A percentile compares a stretch with the other conserved stretches of the same genome.
Evolutionary conservation across 2,329 filamentous ascomycete species (phyloP).

Genomic region (Ilyonectria robusta): DNA sequence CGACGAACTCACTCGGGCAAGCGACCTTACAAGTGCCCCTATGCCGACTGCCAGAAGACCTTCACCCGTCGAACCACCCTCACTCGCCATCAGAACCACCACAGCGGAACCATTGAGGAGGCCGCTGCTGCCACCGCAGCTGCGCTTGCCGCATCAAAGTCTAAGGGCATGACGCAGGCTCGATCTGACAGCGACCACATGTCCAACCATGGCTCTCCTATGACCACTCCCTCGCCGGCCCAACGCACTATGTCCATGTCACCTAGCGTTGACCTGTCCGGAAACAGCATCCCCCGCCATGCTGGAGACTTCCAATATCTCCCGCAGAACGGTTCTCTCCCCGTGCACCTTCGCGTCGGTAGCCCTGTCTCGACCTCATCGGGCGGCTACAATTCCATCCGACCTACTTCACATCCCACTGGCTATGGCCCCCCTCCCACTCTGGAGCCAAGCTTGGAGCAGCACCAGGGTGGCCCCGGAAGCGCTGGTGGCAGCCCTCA

Average conservation of each 20-base stretch:
- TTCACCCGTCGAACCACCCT: constrained; percentile 96
- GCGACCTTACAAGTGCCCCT: constrained; percentile 96
- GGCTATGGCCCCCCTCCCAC: constrained; percentile 87
- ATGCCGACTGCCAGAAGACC: constrained; percentile 97
- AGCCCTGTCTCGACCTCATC: constrained; percentile 80
- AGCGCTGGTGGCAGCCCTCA: constrained; percentile 90
- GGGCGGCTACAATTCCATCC: constrained; percentile 67
- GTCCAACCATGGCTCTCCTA: constrained; percentile 79
- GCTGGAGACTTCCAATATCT: constrained; percentile 79
- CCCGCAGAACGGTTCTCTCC: constrained; percentile 80
- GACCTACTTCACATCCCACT: constrained; percentile 88
- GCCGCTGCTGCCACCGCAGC: constrained; percentile 90
- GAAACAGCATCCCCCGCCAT: constrained; percentile 77
- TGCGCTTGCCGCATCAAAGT: constrained; percentile 75
- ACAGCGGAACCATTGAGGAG: constrained; percentile 95
- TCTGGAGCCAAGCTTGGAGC: constrained; percentile 87
- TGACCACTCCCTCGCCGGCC: constrained; percentile 87
- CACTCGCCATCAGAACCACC: constrained; percentile 95
- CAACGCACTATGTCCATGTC: constrained; percentile 86
- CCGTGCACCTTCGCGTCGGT: constrained; percentile 83
- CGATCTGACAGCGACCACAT: constrained; percentile 80
- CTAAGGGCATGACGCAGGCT: constrained; percentile 60
- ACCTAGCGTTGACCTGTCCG: constrained; percentile 80
- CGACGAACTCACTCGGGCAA: constrained; percentile 96
- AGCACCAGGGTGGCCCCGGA: constrained; percentile 74